Base-by-base conservation (phyloP, 1,284 basidiomycete genomes). In the Tilletia walkeri region DNA sequence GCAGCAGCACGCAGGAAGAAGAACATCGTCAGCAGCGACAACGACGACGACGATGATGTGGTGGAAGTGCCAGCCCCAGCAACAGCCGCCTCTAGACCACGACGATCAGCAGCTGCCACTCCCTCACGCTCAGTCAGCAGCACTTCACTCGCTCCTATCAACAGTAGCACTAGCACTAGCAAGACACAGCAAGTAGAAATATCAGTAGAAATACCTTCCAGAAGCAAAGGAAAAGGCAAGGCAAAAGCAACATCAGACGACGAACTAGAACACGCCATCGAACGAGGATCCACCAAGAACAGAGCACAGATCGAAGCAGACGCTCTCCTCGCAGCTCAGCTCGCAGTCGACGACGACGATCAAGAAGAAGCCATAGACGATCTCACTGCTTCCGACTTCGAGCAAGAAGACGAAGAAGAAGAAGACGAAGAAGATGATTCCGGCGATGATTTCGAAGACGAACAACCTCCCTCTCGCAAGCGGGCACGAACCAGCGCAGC, bases 331-430 rank as follows among this genome's bases (percentile, higher is more conserved):
- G 66, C 49, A n/a, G 47, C 66, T 18, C 66, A 50, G n/a, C 66
- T 39, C 48, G 66, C 48, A 30, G 49, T 39, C n/a, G 36, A 30
- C 36, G 70, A 70, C 53, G 45, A 50, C 9, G 69, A 72, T 49
- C 68, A 72, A 9, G 71, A 76, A n/a, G n/a, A n/a, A n/a, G n/a
- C n/a, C 14, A 72, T 71, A 50, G 73, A 74, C 49, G 72, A 73
- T n/a, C 65, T 65, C n/a, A 45, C 41, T 45, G 41, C 41, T 45
- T 45, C 41, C 41, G 41, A 45, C 41, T 30, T 56, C 16, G 20
- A 20, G 24, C 3, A n/a, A 12, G 54, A 56, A 18, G 54, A 56
- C 4, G 18, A 56, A 10, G 30, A 72, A 2, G 70, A 72, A 1
- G 71, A 71, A 45, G 65, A 63, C 3, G 75, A 72, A 10, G 71